Evolutionary conservation across 2,329 filamentous ascomycete genomes (phyloP).

Genomic region (Penicillium sclerotigenum): DNA sequence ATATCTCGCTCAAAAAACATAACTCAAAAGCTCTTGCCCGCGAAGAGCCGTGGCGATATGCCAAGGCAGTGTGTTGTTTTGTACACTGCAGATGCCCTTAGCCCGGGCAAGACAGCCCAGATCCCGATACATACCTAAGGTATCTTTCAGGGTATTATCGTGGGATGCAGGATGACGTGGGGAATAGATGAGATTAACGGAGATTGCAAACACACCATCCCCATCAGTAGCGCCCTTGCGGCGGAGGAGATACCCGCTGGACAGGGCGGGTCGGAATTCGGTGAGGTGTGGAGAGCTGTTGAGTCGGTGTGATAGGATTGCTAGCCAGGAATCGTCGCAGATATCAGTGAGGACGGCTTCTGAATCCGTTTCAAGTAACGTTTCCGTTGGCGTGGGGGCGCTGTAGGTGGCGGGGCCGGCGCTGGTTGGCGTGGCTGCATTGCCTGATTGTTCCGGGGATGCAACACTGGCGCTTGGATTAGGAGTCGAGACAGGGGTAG

Average conservation of each 20-base stretch:
- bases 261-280: conserved; percentile 43
- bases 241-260: conserved; percentile 49
- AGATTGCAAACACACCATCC: conserved; percentile 42
- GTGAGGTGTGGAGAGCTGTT: conserved; percentile 42
- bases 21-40: conserved; percentile 43
- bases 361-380: conserved; percentile 46
- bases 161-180: conserved; percentile 29
- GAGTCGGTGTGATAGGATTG: conserved; percentile 53
- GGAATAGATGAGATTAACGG: conserved; percentile 43
- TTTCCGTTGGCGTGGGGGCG: conserved; percentile 35
- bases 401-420: conserved; percentile 36
- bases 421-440: conserved; percentile 38
- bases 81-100: conserved; percentile 42
- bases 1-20: conserved; percentile 34
- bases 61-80: conserved; percentile 46
- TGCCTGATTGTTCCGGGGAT: conserved; percentile 44
- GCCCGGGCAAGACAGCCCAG: conserved; percentile 43
- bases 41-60: conserved; percentile 47
- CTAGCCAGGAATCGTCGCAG: conserved; percentile 59
- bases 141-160: conserved; percentile 41
- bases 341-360: conserved; percentile 58
- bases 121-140: conserved; percentile 46
- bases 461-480: conserved; percentile 34
- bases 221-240: conserved; percentile 41
- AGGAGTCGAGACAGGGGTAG: conserved; percentile 42